Evolutionary conservation across 2,329 filamentous ascomycete genomes (phyloP).

Genomic region (Teratosphaeria destructans): DNA sequence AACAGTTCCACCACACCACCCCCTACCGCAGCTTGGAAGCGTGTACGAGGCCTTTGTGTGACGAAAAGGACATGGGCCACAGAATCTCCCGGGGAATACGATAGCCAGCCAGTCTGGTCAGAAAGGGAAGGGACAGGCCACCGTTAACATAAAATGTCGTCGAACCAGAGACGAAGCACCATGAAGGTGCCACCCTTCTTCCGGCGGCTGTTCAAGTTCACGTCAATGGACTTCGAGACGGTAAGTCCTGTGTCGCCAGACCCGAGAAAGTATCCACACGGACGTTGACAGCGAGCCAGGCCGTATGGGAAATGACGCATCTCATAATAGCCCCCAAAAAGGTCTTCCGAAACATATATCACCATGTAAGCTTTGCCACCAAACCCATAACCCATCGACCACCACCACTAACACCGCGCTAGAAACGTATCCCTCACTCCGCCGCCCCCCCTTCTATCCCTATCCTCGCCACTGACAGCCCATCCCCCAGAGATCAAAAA

Average conservation of each 20-base stretch:
- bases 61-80: not conserved
- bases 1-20: not conserved
- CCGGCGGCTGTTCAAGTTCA: slow-evolving; percentile 60
- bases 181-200: slow-evolving; percentile 57
- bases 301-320: slow-evolving; percentile 62
- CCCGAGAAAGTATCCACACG: not conserved
- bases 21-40: not conserved
- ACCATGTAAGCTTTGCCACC: slow-evolving; percentile 43
- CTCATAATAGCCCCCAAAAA: slow-evolving; percentile 60
- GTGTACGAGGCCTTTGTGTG: not conserved
- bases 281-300: slow-evolving; percentile 21
- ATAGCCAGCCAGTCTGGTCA: not conserved
- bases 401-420: not conserved
- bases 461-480: not conserved
- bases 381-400: not conserved
- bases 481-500: slow-evolving; percentile 49
- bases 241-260: slow-evolving; percentile 8
- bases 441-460: not conserved
- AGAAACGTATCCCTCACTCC: slow-evolving; percentile 20
- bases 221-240: slow-evolving; percentile 66
- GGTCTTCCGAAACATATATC: slow-evolving; percentile 61
- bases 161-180: slow-evolving; percentile 33
- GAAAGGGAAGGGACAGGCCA: not conserved
- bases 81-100: not conserved
- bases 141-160: slow-evolving; percentile 12